A percentile compares a stretch with the other conserved stretches of the same genome.
phyloP scores from a whole-genome alignment of 148 eudicot genomes.

The Cornus florida region DNA sequence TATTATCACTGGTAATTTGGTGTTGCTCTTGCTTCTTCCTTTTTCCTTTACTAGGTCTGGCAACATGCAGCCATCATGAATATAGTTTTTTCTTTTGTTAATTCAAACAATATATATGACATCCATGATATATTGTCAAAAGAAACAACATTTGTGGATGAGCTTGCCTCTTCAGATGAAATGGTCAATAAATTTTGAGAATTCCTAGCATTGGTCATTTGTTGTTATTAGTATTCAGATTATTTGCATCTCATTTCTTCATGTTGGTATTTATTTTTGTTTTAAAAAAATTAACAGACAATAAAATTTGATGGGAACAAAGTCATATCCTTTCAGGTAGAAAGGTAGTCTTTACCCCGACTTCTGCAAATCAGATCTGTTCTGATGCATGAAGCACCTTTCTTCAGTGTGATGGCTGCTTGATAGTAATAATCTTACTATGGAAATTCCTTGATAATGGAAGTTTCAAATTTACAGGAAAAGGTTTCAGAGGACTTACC shows the following conservation, averaged over 20 bases:
- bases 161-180: not conserved
- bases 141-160: not conserved
- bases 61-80: not conserved
- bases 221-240: not conserved
- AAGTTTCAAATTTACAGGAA: conserved; percentile 51
- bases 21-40: not conserved
- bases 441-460: conserved; percentile 20
- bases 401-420: not conserved
- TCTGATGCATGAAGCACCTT: not conserved
- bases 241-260: not conserved
- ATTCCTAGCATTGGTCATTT: not conserved
- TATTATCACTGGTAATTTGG: not conserved
- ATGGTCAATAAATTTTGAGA: not conserved
- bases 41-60: conserved; percentile 4
- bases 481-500: conserved; percentile 68
- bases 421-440: not conserved
- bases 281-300: too few relatives aligned
- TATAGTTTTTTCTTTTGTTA: not conserved
- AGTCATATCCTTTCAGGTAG: not conserved
- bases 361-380: not conserved
- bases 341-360: not conserved
- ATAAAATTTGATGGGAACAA: not conserved
- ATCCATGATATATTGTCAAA: not conserved
- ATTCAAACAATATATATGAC: not conserved
- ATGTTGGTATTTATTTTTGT: too few relatives aligned